phyloP scores from a whole-genome alignment of 192 early-diverging fungal species.

The Coemansia sp. region DNA sequence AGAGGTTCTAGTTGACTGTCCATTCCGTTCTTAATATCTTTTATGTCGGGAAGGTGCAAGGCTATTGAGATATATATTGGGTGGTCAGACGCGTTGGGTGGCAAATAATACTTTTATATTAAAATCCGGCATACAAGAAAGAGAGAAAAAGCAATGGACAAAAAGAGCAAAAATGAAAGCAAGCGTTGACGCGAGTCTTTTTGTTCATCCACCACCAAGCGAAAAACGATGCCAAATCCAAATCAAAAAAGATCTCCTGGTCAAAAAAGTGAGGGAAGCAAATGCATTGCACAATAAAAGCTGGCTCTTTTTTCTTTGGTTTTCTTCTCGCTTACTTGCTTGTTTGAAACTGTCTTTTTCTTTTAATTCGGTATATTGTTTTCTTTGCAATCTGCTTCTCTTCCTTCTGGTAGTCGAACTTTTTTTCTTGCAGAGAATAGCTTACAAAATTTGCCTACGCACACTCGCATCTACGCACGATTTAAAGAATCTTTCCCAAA shows the following conservation, averaged over 20 bases:
- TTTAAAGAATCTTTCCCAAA: constrained; percentile 1
- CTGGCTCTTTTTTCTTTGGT: background rate
- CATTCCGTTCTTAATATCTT: constrained; percentile 15
- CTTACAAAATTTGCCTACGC: background rate
- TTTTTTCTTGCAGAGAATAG: background rate
- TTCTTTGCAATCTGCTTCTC: constrained; percentile 4
- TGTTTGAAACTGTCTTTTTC: background rate
- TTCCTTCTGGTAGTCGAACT: background rate
- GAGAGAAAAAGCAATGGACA: background rate
- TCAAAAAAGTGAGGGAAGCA: background rate
- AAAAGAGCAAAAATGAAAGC: background rate
- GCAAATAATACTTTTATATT: background rate
- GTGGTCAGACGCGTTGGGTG: background rate
- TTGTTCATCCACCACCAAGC: background rate
- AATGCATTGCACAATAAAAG: background rate
- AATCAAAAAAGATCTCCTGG: background rate
- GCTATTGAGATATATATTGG: background rate
- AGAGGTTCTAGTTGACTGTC: constrained; percentile 25
- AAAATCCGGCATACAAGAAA: background rate
- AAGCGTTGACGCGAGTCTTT: background rate
- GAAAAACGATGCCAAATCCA: background rate
- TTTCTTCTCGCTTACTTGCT: background rate
- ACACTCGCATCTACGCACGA: background rate
- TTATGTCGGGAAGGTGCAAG: background rate
- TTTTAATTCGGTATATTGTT: constrained; percentile 19